A percentile compares a stretch with the other conserved stretches of the same genome.
phyloP scores from a whole-genome alignment of 1,284 basidiomycete genomes.

The Hortiboletus rubellus region DNA sequence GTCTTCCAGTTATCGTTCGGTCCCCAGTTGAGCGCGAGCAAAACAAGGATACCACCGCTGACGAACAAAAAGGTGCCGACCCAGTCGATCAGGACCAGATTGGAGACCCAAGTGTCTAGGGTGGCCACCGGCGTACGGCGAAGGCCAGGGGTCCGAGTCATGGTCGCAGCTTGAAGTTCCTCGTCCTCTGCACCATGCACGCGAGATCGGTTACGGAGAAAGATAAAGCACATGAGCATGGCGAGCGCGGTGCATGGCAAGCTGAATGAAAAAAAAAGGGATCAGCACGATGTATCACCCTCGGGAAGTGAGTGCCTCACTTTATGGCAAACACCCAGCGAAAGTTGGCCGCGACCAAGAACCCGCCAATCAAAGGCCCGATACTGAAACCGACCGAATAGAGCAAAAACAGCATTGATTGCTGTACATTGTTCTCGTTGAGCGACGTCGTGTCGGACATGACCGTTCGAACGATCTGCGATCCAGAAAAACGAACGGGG shows the following conservation, averaged over 20 bases:
- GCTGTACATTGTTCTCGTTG: conserved; percentile 45
- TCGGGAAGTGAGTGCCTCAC: conserved; percentile 28
- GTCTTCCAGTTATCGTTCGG: conserved; percentile 37
- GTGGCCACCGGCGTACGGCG: background rate
- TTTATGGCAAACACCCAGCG: conserved; percentile 60
- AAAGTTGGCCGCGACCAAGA: conserved; percentile 41
- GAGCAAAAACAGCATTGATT: conserved; percentile 42
- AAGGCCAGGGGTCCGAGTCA: background rate
- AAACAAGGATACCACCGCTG: conserved; percentile 37
- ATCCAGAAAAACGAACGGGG: background rate
- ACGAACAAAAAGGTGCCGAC: conserved; percentile 45
- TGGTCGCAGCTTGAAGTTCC: conserved; percentile 8
- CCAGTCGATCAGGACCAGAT: conserved; percentile 46
- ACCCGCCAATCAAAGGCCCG: conserved; percentile 51
- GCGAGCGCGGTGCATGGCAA: conserved; percentile 33
- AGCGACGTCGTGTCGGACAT: conserved; percentile 46
- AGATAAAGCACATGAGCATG: conserved; percentile 42
- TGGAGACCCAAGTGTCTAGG: conserved; percentile 31
- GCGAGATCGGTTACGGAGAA: conserved; percentile 37
- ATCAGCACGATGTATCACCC: background rate
- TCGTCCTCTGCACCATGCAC: conserved; percentile 28
- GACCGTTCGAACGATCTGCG: conserved; percentile 45
- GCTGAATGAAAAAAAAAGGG: conserved; percentile 3
- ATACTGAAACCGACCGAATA: conserved; percentile 46
- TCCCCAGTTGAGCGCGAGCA: conserved; percentile 43